These are phyloP conservation scores for Phialophora verrucosa DNA, from an alignment of 2,329 filamentous ascomycete species.

Conservation along the genomic window DNA sequence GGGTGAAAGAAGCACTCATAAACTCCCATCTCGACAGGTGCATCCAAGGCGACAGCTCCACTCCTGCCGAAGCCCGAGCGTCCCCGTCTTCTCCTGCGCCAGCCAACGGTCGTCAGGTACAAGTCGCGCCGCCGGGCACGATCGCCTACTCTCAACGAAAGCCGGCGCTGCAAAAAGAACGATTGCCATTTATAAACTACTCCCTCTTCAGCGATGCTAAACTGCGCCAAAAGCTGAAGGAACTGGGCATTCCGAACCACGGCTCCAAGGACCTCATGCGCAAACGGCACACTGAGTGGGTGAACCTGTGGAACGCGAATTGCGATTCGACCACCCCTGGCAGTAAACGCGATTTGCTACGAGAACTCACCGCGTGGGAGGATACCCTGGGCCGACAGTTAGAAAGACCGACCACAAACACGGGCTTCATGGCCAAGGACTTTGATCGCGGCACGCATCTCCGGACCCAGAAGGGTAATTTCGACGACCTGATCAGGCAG, in stretches of 20 bases:
- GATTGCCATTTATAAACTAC: conserved; percentile 83
- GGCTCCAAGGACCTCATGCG: conserved; percentile 75
- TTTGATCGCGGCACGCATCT: conserved; percentile 84
- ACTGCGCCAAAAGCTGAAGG: conserved; percentile 78
- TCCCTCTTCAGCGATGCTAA: conserved; percentile 79
- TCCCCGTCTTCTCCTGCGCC: conserved; percentile 26
- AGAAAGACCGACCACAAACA: conserved; percentile 16
- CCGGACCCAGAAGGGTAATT: conserved; percentile 72
- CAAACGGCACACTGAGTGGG: conserved; percentile 86
- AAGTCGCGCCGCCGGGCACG: conserved; percentile 26
- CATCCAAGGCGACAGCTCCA: conserved; percentile 45
- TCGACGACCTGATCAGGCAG: conserved; percentile 75
- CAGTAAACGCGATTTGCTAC: conserved; percentile 71
- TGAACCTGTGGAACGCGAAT: conserved; percentile 96
- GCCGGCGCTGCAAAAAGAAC: conserved; percentile 52
- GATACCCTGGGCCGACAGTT: conserved; percentile 70
- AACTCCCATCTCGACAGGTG: conserved; percentile 80
- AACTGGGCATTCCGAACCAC: conserved; percentile 75
- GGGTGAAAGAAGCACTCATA: conserved; percentile 80
- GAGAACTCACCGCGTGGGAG: conserved; percentile 86
- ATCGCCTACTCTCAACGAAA: conserved; percentile 35
- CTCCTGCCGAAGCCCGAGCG: conserved; percentile 20
- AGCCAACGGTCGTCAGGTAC: conserved; percentile 13
- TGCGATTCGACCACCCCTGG: conserved; percentile 81
- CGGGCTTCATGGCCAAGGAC: conserved; percentile 77